Evolutionary conservation across 106 monocot species (phyloP).

Genomic region (Platanthera zijinensis): DNA sequence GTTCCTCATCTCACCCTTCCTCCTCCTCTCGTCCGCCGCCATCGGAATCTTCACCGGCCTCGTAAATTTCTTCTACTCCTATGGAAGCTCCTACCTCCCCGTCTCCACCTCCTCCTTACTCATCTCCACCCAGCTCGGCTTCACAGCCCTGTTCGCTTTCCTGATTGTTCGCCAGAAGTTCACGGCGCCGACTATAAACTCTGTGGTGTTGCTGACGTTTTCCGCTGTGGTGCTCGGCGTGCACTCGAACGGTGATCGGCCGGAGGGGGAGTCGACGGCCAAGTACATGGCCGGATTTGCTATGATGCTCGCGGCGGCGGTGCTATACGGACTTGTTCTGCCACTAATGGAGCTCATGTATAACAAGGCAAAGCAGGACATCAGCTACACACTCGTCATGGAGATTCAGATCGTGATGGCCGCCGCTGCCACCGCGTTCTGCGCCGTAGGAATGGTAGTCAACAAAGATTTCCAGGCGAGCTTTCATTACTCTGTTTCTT

Average conservation of each 20-base stretch:
- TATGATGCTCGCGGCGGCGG: conserved; percentile 7
- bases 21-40: not conserved
- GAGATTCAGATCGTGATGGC: conserved; percentile 22
- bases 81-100: conserved; percentile 12
- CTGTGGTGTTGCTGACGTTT: conserved; percentile 3
- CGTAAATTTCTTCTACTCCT: conserved; percentile 6
- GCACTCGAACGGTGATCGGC: not conserved
- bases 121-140: conserved; percentile 10
- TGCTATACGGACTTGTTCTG: conserved; percentile 17
- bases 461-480: conserved; percentile 28
- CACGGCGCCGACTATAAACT: not conserved
- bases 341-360: conserved; percentile 28
- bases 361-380: conserved; percentile 1
- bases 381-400: not conserved
- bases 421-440: conserved; percentile 17
- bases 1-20: not conserved
- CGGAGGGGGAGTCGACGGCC: not conserved
- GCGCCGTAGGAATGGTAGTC: conserved; percentile 18
- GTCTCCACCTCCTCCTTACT: conserved; percentile 12
- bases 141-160: conserved; percentile 4
- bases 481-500: not conserved
- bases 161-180: conserved; percentile 3
- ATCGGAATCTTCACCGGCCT: conserved; percentile 4
- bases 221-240: conserved; percentile 6
- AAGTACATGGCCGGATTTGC: conserved; percentile 16